Evolutionary conservation across 2,329 filamentous ascomycete genomes (phyloP).

Genomic region (Cadophora malorum): DNA sequence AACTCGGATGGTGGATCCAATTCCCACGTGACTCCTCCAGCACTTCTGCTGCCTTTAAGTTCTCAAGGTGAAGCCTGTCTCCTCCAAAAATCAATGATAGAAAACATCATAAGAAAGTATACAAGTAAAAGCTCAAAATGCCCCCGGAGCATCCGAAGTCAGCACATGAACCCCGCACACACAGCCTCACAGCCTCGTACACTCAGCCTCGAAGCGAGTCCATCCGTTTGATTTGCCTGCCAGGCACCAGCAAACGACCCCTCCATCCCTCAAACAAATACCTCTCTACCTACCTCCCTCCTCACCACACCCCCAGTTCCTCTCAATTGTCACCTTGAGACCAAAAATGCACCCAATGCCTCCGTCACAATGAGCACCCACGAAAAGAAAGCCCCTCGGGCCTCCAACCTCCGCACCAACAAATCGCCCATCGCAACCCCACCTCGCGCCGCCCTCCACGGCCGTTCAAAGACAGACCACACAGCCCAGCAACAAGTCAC

Average conservation of each 20-base stretch:
- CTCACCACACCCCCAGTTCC: neutral
- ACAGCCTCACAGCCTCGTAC: constrained; percentile 19
- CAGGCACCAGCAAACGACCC: constrained; percentile 8
- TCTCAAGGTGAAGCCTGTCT: neutral
- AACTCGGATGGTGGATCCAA: neutral
- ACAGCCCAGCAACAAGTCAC: neutral
- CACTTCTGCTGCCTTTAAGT: neutral
- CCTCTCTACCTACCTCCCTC: neutral
- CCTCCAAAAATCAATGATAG: neutral
- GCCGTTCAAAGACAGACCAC: constrained; percentile 9
- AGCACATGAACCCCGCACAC: neutral
- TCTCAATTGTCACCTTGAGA: neutral
- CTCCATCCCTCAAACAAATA: constrained; percentile 3
- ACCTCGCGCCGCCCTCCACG: constrained; percentile 20
- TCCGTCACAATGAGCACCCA: constrained; percentile 17
- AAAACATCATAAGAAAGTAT: neutral
- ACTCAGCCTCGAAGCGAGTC: constrained; percentile 10
- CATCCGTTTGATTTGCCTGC: constrained; percentile 8
- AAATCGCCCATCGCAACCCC: constrained; percentile 22
- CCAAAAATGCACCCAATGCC: constrained; percentile 11
- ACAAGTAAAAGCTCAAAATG: neutral
- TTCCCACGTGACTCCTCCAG: neutral
- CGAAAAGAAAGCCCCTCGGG: constrained; percentile 18
- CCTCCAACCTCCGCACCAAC: constrained; percentile 13
- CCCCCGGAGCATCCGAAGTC: neutral